Conservation (phyloP, 2,329 filamentous ascomycete genomes). For the Endoconidiophora laricicola region DNA sequence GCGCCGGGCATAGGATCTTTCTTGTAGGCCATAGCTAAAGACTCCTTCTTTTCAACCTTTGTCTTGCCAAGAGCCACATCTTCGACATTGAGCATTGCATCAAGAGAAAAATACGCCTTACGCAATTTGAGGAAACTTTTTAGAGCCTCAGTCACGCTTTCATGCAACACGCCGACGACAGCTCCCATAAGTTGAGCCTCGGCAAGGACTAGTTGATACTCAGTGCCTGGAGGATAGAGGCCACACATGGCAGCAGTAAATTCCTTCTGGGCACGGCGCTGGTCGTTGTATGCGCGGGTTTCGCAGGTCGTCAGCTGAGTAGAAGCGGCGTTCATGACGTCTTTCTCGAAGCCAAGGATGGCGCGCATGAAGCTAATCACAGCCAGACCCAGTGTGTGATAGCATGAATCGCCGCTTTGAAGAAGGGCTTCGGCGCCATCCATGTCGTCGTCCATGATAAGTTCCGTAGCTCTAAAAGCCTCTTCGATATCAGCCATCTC, state of each 20-base stretch:
- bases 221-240: slow-evolving; percentile 67
- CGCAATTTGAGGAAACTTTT: slow-evolving; percentile 85
- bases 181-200: slow-evolving; percentile 81
- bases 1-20: slow-evolving; percentile 1
- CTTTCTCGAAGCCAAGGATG: slow-evolving; percentile 79
- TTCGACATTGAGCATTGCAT: slow-evolving; percentile 63
- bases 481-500: slow-evolving; percentile 40
- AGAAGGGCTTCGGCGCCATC: slow-evolving; percentile 63
- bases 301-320: slow-evolving; percentile 60
- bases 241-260: slow-evolving; percentile 22
- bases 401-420: slow-evolving; percentile 56
- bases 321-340: slow-evolving; percentile 71
- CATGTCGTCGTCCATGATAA: slow-evolving; percentile 83
- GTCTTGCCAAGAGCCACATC: slow-evolving; percentile 26
- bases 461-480: slow-evolving; percentile 46
- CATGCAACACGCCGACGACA: slow-evolving; percentile 75
- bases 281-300: slow-evolving; percentile 56
- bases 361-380: slow-evolving; percentile 74
- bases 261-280: slow-evolving; percentile 56
- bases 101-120: slow-evolving; percentile 72
- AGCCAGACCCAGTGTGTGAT: slow-evolving; percentile 69
- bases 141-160: slow-evolving; percentile 80
- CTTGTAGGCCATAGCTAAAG: not conserved
- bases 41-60: slow-evolving; percentile 6
- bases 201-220: slow-evolving; percentile 71